Base-by-base conservation (phyloP, 176 grass and related monocot genomes). In the Typha latifolia region DNA sequence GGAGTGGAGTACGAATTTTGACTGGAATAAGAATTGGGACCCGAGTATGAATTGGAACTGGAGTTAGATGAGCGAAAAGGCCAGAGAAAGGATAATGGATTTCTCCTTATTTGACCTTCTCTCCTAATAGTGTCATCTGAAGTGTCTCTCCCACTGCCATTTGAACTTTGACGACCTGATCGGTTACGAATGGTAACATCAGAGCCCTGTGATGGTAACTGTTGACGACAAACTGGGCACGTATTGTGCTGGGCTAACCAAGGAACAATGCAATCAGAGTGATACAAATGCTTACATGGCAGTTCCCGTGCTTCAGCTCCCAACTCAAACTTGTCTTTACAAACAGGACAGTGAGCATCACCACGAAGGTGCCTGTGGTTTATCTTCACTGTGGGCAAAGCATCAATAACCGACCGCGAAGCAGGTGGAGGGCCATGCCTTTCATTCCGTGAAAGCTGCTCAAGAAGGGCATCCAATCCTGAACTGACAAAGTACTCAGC, bases 401-500 rank as follows among this genome's bases (percentile, higher is more conserved):
- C 49, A 67, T 76, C 64, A 49, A 76, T 76, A 12, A 51, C 64
- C n/a, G 51, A 76, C 43, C 53, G 63, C 16, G 73, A 67, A 67
- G 73, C 73, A 76, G 73, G 73, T 49, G 73, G 64, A n/a, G 73
- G 63, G 8, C 73, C 73, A 48, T 19, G 51, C 14, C 32, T 29
- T 6, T 76, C 51, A 59, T 59, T 59, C 53, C 1, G 16, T 22
- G 53, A 6, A 11, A 94, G 64, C 62, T 94, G 89, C 68, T 81
- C 95, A 56, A 90, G 87, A 29, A 99, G 49, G 21, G 78, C 81
- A 77, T 94, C 84, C 4, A 99, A 73, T 66, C 81, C 81, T 2
- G 81, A 52, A 51, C 86, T 37, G 12, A 73, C 18, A 47, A 81
- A 75, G 27, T 80, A 84, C 13, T 77, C 63, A 20, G 80, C 69